A percentile compares a stretch with the other conserved stretches of the same genome.
Evolutionary conservation across 345 rosid species (phyloP).

Genomic region (Heritiera fomes): DNA sequence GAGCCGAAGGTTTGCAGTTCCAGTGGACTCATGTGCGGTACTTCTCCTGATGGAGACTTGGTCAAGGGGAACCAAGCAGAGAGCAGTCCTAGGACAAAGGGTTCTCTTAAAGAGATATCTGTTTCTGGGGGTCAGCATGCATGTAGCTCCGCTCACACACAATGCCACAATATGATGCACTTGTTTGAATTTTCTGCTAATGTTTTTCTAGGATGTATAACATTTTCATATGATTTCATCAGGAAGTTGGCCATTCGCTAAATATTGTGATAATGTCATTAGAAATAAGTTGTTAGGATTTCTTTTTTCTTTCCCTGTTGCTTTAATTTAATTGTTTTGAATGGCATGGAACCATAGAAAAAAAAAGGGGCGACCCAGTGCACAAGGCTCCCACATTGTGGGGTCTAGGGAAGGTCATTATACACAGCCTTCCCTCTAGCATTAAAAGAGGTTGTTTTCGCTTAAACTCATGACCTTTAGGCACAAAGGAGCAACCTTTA

Average conservation of each 20-base stretch:
- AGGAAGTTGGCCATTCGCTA: background rate
- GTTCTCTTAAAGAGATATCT: conserved; percentile 64
- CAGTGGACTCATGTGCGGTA: conserved; percentile 48
- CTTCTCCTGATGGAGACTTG: conserved; percentile 56
- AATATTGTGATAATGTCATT: background rate
- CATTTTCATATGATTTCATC: background rate
- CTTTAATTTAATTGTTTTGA: background rate
- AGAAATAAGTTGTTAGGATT: background rate
- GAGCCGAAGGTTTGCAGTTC: conserved; percentile 66
- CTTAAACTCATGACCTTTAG: too few relatives aligned
- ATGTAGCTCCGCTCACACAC: background rate
- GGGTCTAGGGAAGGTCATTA: too few relatives aligned
- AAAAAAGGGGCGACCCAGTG: background rate
- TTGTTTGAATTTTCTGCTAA: conserved; percentile 4
- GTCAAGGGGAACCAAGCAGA: conserved; percentile 53
- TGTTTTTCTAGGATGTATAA: conserved; percentile 9
- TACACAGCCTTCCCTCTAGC: too few relatives aligned
- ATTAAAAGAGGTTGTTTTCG: too few relatives aligned
- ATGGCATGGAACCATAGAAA: background rate
- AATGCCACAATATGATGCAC: background rate
- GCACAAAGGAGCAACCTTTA: too few relatives aligned
- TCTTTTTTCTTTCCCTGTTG: too few relatives aligned
- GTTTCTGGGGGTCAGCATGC: conserved; percentile 72
- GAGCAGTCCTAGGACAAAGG: conserved; percentile 79
- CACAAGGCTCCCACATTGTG: too few relatives aligned